Evolutionary conservation across 257 asterid species (phyloP).

Genomic region (Solanum rostratum): DNA sequence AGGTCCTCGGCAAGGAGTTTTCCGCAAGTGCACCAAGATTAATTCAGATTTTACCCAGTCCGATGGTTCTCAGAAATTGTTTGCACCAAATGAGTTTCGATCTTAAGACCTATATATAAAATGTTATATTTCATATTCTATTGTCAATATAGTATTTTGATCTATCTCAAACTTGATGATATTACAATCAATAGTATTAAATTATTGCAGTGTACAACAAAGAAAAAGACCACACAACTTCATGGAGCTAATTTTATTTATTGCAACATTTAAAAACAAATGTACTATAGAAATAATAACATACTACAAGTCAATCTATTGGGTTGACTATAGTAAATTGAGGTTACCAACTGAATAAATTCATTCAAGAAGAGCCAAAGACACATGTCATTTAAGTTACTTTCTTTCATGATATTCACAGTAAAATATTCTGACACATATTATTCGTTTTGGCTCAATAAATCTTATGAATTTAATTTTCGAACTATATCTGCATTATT

Average conservation of each 20-base stretch:
- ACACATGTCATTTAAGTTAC: not conserved
- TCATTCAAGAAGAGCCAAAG: not conserved
- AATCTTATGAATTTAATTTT: not conserved
- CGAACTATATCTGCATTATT: not conserved
- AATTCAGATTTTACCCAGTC: too few species aligned
- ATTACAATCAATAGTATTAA: not conserved
- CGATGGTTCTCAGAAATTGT: too few species aligned
- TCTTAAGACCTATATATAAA: too few species aligned
- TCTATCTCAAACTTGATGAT: not conserved
- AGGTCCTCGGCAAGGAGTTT: too few species aligned
- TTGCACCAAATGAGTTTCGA: too few species aligned
- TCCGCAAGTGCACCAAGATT: too few species aligned
- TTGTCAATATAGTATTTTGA: not conserved
- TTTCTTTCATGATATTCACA: not conserved
- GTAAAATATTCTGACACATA: not conserved
- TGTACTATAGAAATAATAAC: not conserved
- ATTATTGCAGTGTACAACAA: not conserved
- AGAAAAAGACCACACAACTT: not conserved
- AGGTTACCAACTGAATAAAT: not conserved
- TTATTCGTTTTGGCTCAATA: not conserved
- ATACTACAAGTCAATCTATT: not conserved
- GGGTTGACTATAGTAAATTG: not conserved
- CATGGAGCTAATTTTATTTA: not conserved
- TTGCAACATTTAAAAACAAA: not conserved
- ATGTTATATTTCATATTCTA: not conserved